Conservation (phyloP, 2,329 filamentous ascomycete species). For the Ceratocystis diversiconidia region DNA sequence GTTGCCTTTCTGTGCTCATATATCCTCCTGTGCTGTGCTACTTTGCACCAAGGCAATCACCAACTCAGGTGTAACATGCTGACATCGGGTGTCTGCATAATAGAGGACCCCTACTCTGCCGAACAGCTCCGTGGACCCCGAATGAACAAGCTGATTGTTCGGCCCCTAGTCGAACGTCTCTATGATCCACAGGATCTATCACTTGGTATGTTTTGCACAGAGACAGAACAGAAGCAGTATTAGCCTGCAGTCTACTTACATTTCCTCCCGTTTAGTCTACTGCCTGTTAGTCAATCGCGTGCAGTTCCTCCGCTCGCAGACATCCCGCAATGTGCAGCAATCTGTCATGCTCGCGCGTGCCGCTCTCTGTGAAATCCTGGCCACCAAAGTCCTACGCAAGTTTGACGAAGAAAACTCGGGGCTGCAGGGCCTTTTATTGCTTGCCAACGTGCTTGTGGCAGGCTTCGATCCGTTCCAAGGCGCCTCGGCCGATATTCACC, state of each 20-base stretch:
- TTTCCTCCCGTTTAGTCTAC: constrained; percentile 36
- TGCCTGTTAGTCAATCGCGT: constrained; percentile 57
- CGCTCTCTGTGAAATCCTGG: constrained; percentile 53
- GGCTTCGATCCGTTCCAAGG: constrained; percentile 18
- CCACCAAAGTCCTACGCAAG: constrained; percentile 49
- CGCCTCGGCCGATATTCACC: constrained; percentile 29
- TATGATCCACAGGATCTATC: constrained; percentile 49
- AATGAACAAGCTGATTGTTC: constrained; percentile 48
- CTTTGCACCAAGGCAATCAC: neutral
- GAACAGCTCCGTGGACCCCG: constrained; percentile 51
- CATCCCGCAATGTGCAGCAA: constrained; percentile 47
- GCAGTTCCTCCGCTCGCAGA: constrained; percentile 53
- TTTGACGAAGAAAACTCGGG: constrained; percentile 55
- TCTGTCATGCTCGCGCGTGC: constrained; percentile 56
- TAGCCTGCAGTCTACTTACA: constrained; percentile 4
- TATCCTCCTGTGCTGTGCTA: neutral
- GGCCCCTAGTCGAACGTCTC: constrained; percentile 48
- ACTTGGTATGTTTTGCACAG: constrained; percentile 30
- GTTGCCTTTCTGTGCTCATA: too few species aligned
- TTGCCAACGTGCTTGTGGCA: constrained; percentile 41
- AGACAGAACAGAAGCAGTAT: neutral
- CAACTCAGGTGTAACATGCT: neutral
- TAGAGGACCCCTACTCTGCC: constrained; percentile 28
- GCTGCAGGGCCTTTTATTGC: constrained; percentile 45
- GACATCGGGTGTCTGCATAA: neutral